These are phyloP conservation scores for Hypoxylon subgilvum DNA, from an alignment of 495 filamentous ascomycete species.

Conservation along the genomic window DNA sequence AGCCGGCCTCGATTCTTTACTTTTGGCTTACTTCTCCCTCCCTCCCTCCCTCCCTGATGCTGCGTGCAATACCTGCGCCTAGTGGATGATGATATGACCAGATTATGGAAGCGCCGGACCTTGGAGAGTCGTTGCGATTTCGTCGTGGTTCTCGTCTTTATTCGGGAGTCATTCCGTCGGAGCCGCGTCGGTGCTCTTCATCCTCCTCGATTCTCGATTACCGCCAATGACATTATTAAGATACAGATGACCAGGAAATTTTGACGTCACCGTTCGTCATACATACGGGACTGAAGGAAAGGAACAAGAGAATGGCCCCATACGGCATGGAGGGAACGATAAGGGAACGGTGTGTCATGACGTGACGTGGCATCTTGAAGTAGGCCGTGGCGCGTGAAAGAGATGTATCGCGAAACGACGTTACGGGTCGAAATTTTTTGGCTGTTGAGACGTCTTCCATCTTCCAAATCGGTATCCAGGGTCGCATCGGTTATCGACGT, in stretches of 20 bases:
- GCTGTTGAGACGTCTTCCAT: background rate
- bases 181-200: background rate
- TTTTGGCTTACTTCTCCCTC: constrained; percentile 5
- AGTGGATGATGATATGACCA: constrained; percentile 5
- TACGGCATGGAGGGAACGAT: constrained; percentile 13
- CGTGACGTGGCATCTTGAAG: constrained; percentile 26
- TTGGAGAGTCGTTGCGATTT: constrained; percentile 9
- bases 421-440: background rate
- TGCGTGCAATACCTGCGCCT: background rate
- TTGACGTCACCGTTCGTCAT: constrained; percentile 21
- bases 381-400: constrained; percentile 27
- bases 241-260: constrained; percentile 23
- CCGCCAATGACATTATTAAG: constrained; percentile 21
- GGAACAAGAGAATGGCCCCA: constrained; percentile 6
- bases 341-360: constrained; percentile 25
- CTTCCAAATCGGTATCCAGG: background rate
- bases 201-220: constrained; percentile 4
- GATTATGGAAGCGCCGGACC: background rate
- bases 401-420: constrained; percentile 4
- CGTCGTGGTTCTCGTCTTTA: constrained; percentile 2
- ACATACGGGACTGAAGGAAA: constrained; percentile 22
- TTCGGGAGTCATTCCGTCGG: constrained; percentile 6
- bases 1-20: background rate
- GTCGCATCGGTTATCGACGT: constrained; percentile 1
- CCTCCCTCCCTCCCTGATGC: no score